These are phyloP conservation scores for Globisporangium cederbergense DNA, from an alignment of 352 stramenopile species.

Conservation along the genomic window DNA sequence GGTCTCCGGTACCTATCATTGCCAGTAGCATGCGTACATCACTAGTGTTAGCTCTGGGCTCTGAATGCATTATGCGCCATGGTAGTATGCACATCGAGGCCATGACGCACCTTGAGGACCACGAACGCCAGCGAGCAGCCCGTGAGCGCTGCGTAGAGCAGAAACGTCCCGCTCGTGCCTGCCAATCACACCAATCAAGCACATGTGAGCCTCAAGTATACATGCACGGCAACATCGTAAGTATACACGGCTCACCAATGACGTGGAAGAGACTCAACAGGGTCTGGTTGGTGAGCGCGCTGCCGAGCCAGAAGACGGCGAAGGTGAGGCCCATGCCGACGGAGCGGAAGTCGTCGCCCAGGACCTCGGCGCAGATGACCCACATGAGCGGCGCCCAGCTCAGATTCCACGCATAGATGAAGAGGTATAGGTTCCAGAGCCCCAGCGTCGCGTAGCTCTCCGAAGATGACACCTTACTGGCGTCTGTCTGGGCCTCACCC, in stretches of 20 bases:
- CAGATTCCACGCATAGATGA: slow-evolving; percentile 75
- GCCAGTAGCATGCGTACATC: too few species aligned
- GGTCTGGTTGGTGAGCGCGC: slow-evolving; percentile 66
- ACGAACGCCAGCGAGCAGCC: slow-evolving; percentile 43
- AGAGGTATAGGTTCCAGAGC: slow-evolving; percentile 62
- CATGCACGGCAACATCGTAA: neutral
- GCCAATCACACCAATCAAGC: neutral
- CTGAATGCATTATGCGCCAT: neutral
- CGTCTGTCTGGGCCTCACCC: neutral
- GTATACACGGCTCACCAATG: slow-evolving; percentile 29
- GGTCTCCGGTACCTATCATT: slow-evolving; percentile 55
- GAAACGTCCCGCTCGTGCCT: slow-evolving; percentile 46
- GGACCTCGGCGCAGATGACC: slow-evolving; percentile 65
- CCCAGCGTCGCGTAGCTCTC: slow-evolving; percentile 33
- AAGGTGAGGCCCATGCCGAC: slow-evolving; percentile 72
- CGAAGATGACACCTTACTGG: slow-evolving; percentile 10
- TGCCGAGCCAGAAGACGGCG: slow-evolving; percentile 68
- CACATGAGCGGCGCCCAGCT: slow-evolving; percentile 78
- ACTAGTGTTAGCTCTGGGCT: neutral
- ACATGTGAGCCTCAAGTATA: neutral
- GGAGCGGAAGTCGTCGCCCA: slow-evolving; percentile 67
- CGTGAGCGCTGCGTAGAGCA: slow-evolving; percentile 52
- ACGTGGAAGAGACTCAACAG: slow-evolving; percentile 53
- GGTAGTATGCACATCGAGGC: neutral
- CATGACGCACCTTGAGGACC: slow-evolving; percentile 38